Evolutionary conservation across 768 basidiomycete species (phyloP).

Genomic region (Rhizopogon rudus): DNA sequence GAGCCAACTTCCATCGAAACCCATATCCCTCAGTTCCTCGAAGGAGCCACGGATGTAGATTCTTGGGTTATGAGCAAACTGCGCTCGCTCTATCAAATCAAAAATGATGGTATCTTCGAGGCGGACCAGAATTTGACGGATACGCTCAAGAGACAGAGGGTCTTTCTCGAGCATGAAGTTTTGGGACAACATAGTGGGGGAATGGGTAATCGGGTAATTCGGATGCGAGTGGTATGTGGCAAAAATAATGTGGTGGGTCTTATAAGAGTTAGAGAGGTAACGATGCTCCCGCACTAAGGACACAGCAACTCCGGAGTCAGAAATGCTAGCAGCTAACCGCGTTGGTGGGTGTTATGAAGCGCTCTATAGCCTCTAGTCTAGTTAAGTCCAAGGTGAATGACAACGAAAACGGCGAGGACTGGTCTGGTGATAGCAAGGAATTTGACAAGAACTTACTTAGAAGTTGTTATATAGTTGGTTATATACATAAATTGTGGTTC

Average conservation of each 20-base stretch:
- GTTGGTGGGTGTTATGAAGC: too few relatives aligned
- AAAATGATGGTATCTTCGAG: constrained; percentile 99
- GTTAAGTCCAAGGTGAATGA: too few relatives aligned
- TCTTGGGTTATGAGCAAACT: constrained; percentile 89
- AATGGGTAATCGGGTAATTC: constrained; percentile 4
- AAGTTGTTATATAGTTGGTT: too few relatives aligned
- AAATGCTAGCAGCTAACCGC: too few relatives aligned
- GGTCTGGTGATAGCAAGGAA: too few relatives aligned
- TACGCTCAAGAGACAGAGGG: constrained; percentile 83
- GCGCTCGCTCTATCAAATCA: constrained; percentile 92
- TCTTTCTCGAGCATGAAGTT: constrained; percentile 70
- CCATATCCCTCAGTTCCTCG: constrained; percentile 65
- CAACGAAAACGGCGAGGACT: too few relatives aligned
- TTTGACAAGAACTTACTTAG: too few relatives aligned
- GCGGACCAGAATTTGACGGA: constrained; percentile 80
- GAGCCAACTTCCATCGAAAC: constrained; percentile 86
- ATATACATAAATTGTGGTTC: too few relatives aligned
- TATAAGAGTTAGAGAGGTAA: background rate
- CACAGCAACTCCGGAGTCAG: too few relatives aligned
- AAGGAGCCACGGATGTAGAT: constrained; percentile 84
- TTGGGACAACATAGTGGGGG: constrained; percentile 41
- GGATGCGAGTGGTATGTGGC: background rate
- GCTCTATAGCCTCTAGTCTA: too few relatives aligned
- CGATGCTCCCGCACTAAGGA: too few relatives aligned
- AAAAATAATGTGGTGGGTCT: constrained; percentile 2